These are phyloP conservation scores for Groenewaldozyma sp. DNA, from an alignment of 1,139 yeast genomes.

Conservation along the genomic window DNA sequence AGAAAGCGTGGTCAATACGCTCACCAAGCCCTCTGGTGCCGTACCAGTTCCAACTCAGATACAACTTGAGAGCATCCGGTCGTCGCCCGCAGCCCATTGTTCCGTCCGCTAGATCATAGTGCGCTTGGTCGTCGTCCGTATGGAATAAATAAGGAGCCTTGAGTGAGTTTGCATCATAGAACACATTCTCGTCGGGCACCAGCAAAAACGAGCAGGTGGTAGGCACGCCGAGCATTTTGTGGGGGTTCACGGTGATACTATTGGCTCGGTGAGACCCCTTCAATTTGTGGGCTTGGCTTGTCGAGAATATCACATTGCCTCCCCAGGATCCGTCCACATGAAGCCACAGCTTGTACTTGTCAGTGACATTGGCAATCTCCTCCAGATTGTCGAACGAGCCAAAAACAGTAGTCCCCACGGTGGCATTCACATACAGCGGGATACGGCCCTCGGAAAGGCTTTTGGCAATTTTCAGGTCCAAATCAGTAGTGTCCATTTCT, in stretches of 20 bases:
- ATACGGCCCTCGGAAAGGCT: conserved; percentile 47
- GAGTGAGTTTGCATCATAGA: conserved; percentile 66
- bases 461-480: conserved; percentile 39
- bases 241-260: conserved; percentile 80
- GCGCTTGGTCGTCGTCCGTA: conserved; percentile 44
- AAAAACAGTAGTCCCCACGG: conserved; percentile 85
- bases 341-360: conserved; percentile 53
- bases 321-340: conserved; percentile 94
- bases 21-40: conserved; percentile 46
- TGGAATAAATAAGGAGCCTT: conserved; percentile 80
- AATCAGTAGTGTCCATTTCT: conserved; percentile 41
- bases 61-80: conserved; percentile 72
- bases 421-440: conserved; percentile 70
- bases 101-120: conserved; percentile 77
- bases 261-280: conserved; percentile 59
- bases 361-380: conserved; percentile 47
- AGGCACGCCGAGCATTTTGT: conserved; percentile 87
- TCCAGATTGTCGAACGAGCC: conserved; percentile 72
- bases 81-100: conserved; percentile 92
- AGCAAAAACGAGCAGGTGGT: conserved; percentile 75
- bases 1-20: conserved; percentile 65
- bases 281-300: conserved; percentile 39
- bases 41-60: conserved; percentile 73
- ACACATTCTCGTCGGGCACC: conserved; percentile 55
- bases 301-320: conserved; percentile 68